Evolutionary conservation across 495 filamentous ascomycete genomes (phyloP).

Genomic region (Trichodelitschia bisporula): DNA sequence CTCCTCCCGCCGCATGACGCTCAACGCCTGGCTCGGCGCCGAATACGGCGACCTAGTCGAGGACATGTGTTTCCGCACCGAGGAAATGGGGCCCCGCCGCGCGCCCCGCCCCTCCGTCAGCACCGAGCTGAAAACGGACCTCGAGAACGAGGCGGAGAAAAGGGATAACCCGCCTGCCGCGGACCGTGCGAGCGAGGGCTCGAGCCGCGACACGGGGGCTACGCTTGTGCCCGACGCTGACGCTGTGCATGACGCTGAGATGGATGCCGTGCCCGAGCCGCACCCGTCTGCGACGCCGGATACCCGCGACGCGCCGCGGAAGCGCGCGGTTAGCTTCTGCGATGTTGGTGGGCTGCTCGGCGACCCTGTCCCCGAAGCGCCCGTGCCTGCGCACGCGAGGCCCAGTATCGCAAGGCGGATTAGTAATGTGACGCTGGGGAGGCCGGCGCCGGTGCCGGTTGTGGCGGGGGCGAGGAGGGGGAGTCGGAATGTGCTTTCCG

Average conservation of each 20-base stretch:
- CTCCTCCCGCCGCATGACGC: conserved; percentile 12
- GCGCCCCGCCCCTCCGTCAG: conserved; percentile 8
- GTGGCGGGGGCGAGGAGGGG: conserved; percentile 7
- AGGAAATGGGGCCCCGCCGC: conserved; percentile 14
- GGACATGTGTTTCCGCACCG: too few relatives aligned
- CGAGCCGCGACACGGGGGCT: conserved; percentile 8
- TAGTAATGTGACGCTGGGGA: too few relatives aligned
- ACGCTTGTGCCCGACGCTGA: conserved; percentile 6
- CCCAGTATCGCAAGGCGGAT: conserved; percentile 22
- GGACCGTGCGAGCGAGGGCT: neutral
- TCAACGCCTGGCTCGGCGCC: conserved; percentile 9
- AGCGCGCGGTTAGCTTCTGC: conserved; percentile 16
- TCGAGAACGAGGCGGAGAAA: conserved; percentile 1
- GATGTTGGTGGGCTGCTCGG: conserved; percentile 17
- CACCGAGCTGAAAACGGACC: conserved; percentile 2
- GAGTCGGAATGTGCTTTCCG: conserved; percentile 9
- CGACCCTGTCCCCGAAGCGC: conserved; percentile 3
- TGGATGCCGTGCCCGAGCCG: conserved; percentile 8
- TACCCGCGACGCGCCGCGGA: neutral
- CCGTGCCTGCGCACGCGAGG: conserved; percentile 16
- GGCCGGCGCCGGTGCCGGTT: conserved; percentile 1
- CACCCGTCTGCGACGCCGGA: conserved; percentile 3
- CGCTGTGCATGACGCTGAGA: conserved; percentile 1
- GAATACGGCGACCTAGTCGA: conserved; percentile 19
- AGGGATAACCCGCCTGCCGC: conserved; percentile 4